Base-by-base conservation (phyloP, 2,329 filamentous ascomycete species). In the Fusarium sp. region DNA sequence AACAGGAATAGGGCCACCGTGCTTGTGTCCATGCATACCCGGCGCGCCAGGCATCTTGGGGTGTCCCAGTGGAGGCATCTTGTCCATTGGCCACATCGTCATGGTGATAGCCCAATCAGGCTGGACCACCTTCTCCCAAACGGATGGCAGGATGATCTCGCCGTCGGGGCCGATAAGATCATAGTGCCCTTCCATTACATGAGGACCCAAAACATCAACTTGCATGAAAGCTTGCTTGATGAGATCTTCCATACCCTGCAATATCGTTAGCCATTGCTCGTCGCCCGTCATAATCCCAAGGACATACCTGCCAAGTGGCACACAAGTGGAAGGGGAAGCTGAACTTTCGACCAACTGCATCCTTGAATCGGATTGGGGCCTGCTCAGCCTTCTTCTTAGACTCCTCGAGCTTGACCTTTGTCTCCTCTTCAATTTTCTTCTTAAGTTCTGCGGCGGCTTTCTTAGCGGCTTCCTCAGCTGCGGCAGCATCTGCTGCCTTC, bases 301-400 rank as follows among this genome's bases (percentile, higher is more conserved):
- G 62, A 88, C 90, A 80, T 89, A 95, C 93, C 85, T 87, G 85
- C 94, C 94, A 97, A 6, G 92, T 96, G 78, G 91, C 90, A 82
- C 95, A 98, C 36, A 97, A 82, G 72, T 95, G 90, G 83, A 92
- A 98, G 4, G 95, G 95, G 79, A 98, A 98, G 83, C 91, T 96
- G 81, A 97, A 98, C 82, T 97, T 98, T 75, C 95, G 89, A 38
- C 94, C 94, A 22, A 98, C 91, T 2, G 95, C 95, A 80, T 98
- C 95, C 83, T 97, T 97, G 85, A 97, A 97, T 75, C 92, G 92
- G 81, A 98, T 94, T 6, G 93, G 94, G 48, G 91, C 87, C 81
- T 94, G 93, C 45, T 91, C 89, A 69, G 88, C 88, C 74, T 82
- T 84, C 70, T 86, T 85, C 77, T 86, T 86, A 24, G 84, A 86